These are phyloP conservation scores for Orbilia brochopaga DNA, from an alignment of 2,329 filamentous ascomycete species.

Conservation along the genomic window DNA sequence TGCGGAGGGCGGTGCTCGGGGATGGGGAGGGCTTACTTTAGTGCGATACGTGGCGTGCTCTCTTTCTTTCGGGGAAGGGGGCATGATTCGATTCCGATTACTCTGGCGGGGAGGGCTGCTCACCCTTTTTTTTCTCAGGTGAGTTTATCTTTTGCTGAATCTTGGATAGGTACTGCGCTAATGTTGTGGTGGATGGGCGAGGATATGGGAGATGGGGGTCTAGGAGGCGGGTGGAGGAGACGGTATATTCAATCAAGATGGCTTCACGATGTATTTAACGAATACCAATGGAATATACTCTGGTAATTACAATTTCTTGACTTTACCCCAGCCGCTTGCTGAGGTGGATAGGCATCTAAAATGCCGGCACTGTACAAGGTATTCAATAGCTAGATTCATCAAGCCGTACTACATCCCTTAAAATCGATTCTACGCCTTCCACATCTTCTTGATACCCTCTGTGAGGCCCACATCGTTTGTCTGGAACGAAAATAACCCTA, in stretches of 20 bases:
- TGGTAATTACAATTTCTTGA: neutral
- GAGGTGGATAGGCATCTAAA: neutral
- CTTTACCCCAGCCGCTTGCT: neutral
- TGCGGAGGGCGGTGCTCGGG: conserved; percentile 63
- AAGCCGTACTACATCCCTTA: neutral
- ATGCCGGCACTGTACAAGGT: conserved; percentile 1
- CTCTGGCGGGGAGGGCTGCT: conserved; percentile 73
- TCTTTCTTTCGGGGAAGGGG: conserved; percentile 57
- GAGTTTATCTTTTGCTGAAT: conserved; percentile 25
- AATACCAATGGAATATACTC: neutral
- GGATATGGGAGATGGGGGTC: neutral
- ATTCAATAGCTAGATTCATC: neutral
- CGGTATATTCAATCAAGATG: neutral
- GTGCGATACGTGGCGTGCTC: conserved; percentile 77
- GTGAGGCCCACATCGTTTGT: conserved; percentile 96
- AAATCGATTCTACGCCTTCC: conserved; percentile 70
- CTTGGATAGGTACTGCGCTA: conserved; percentile 37
- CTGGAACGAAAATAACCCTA: conserved; percentile 97
- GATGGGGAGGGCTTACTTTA: conserved; percentile 75
- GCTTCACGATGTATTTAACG: neutral
- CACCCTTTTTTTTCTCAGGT: conserved; percentile 58
- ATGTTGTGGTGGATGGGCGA: conserved; percentile 10
- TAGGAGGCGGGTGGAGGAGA: neutral
- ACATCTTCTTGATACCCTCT: conserved; percentile 84
- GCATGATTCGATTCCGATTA: conserved; percentile 82